Evolutionary conservation across 2,329 filamentous ascomycete genomes (phyloP).

Genomic region (Aspergillus luchuensis): DNA sequence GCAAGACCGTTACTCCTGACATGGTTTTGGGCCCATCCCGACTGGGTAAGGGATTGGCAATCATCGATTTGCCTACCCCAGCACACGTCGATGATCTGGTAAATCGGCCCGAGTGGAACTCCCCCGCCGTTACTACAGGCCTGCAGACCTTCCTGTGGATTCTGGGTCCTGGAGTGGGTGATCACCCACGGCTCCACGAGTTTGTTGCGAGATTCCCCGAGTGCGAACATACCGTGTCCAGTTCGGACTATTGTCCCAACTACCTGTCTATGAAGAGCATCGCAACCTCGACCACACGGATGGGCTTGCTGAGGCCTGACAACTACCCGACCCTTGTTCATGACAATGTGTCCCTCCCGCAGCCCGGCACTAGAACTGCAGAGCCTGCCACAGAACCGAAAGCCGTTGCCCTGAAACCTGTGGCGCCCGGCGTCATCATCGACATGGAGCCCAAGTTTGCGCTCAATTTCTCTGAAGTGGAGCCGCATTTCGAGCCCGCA

Average conservation of each 20-base stretch:
- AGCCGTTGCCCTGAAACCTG: slow-evolving; percentile 32
- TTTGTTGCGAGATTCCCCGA: slow-evolving; percentile 68
- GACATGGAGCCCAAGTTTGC: slow-evolving; percentile 50
- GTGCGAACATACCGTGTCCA: slow-evolving; percentile 75
- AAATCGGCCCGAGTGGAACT: slow-evolving; percentile 70
- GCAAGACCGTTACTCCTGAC: slow-evolving; percentile 73
- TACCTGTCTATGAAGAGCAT: slow-evolving; percentile 69
- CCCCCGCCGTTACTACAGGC: slow-evolving; percentile 64
- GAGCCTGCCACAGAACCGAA: slow-evolving; percentile 18
- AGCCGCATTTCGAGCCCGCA: slow-evolving; percentile 30
- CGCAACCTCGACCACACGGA: slow-evolving; percentile 66
- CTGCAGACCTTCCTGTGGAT: slow-evolving; percentile 78
- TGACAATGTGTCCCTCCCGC: slow-evolving; percentile 56
- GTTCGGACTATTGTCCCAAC: slow-evolving; percentile 73
- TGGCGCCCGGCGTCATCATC: slow-evolving; percentile 47
- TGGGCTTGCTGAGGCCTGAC: slow-evolving; percentile 71
- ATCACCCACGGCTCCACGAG: slow-evolving; percentile 62
- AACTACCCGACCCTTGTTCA: slow-evolving; percentile 72
- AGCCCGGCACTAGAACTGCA: slow-evolving; percentile 30
- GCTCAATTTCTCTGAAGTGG: slow-evolving; percentile 34
- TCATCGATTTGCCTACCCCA: slow-evolving; percentile 74
- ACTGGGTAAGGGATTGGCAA: slow-evolving; percentile 71
- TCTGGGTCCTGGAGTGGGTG: slow-evolving; percentile 67
- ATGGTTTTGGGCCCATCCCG: slow-evolving; percentile 76
- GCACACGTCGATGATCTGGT: slow-evolving; percentile 73